phyloP scores from a whole-genome alignment of 176 grass and related monocot species.

The Bonia amplexicaulis region DNA sequence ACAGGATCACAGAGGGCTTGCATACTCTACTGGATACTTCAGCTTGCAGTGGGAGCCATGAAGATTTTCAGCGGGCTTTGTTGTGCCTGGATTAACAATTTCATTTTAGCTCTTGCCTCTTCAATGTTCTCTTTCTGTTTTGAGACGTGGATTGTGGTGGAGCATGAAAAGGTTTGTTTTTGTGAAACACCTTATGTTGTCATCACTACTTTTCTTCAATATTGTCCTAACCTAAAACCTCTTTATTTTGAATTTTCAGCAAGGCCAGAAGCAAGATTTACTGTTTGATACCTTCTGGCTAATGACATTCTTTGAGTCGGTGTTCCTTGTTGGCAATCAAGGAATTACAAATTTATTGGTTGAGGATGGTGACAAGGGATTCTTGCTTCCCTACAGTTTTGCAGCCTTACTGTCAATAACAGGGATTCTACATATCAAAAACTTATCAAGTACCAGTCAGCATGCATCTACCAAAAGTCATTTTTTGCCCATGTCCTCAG shows the following conservation, averaged over 20 bases:
- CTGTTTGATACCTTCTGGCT: conserved; percentile 84
- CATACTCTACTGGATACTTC: conserved; percentile 71
- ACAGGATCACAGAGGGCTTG: conserved; percentile 69
- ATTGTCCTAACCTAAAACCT: background rate
- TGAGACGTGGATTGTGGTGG: conserved; percentile 71
- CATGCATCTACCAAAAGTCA: conserved; percentile 79
- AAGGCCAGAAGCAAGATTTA: conserved; percentile 77
- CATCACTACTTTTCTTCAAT: background rate
- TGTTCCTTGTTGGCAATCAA: conserved; percentile 78
- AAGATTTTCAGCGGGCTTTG: conserved; percentile 58
- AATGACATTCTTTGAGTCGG: conserved; percentile 89
- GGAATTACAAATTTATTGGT: conserved; percentile 60
- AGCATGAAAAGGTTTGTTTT: conserved; percentile 85
- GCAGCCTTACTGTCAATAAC: conserved; percentile 64
- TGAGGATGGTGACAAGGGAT: conserved; percentile 34
- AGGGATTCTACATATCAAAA: conserved; percentile 69
- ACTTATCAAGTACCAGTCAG: conserved; percentile 57
- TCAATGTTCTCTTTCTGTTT: conserved; percentile 92
- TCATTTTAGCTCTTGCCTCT: conserved; percentile 61
- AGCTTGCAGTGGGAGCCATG: conserved; percentile 51
- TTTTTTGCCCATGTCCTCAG: conserved; percentile 87
- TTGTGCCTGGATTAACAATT: conserved; percentile 66
- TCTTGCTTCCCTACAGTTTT: conserved; percentile 48
- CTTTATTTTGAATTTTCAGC: conserved; percentile 63
- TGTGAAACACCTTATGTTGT: background rate